phyloP scores from a whole-genome alignment of 148 eudicot genomes.

The Rhododendron griersonianum region DNA sequence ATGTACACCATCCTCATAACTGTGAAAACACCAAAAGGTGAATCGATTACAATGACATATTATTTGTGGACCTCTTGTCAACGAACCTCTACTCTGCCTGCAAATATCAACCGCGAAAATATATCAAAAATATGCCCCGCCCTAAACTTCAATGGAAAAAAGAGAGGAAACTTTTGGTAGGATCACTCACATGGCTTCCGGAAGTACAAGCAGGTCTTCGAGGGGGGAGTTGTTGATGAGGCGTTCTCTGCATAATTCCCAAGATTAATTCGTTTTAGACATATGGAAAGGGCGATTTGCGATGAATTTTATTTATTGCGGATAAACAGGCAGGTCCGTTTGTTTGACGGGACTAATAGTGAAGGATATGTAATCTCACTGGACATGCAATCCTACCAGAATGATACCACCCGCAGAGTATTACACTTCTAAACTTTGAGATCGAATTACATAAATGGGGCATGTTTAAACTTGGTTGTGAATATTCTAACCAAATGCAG shows the following conservation, averaged over 20 bases:
- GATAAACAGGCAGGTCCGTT: background rate
- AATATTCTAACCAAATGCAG: background rate
- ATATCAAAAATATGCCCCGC: background rate
- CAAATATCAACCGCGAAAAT: background rate
- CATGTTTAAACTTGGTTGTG: background rate
- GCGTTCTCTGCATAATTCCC: slow-evolving; percentile 59
- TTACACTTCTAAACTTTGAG: background rate
- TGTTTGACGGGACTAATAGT: background rate
- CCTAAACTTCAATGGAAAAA: background rate
- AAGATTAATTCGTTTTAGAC: background rate
- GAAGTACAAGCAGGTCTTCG: slow-evolving; percentile 68
- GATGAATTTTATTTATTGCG: no score
- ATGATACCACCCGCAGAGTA: background rate
- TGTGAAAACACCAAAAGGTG: background rate
- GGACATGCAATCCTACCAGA: no score
- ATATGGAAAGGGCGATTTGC: background rate
- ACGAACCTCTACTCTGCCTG: slow-evolving; percentile 9
- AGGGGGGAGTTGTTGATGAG: slow-evolving; percentile 70
- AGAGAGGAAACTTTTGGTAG: background rate
- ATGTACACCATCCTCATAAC: background rate
- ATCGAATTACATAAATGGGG: background rate
- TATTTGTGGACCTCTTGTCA: background rate
- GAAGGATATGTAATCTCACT: background rate
- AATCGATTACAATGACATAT: background rate
- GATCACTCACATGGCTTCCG: slow-evolving; percentile 31